Evolutionary conservation across 2,329 filamentous ascomycete genomes (phyloP).

Genomic region (Aspergillus piperis): DNA sequence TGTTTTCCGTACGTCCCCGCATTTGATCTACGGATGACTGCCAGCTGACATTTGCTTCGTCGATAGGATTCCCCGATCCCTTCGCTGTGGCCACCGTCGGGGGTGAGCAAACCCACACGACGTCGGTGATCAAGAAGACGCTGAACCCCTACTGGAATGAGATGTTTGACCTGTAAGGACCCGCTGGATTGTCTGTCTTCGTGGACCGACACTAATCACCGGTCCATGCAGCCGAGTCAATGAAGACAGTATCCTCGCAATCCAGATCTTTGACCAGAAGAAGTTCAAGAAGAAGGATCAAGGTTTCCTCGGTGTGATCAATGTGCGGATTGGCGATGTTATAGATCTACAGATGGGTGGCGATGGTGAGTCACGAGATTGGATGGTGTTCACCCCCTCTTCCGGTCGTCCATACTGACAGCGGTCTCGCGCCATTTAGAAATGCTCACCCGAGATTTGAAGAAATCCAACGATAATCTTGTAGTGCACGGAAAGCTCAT

Average conservation of each 20-base stretch:
- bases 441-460: slow-evolving; percentile 96
- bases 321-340: slow-evolving; percentile 90
- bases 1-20: slow-evolving; percentile 80
- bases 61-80: slow-evolving; percentile 87
- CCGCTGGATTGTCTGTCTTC: neutral
- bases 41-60: slow-evolving; percentile 16
- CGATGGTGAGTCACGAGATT: slow-evolving; percentile 67
- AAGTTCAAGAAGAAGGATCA: slow-evolving; percentile 99
- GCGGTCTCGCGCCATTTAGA: slow-evolving; percentile 53
- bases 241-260: slow-evolving; percentile 93
- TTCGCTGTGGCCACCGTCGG: slow-evolving; percentile 97
- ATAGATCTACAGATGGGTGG: slow-evolving; percentile 87
- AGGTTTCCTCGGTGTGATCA: slow-evolving; percentile 96
- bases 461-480: slow-evolving; percentile 97
- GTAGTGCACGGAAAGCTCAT: slow-evolving; percentile 98
- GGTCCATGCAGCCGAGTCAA: slow-evolving; percentile 69
- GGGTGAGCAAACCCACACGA: slow-evolving; percentile 98
- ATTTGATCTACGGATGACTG: slow-evolving; percentile 2
- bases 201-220: slow-evolving; percentile 16
- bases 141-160: slow-evolving; percentile 99
- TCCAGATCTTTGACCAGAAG: slow-evolving; percentile 99
- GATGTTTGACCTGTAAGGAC: slow-evolving; percentile 88
- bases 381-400: neutral
- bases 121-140: slow-evolving; percentile 92
- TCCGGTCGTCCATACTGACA: slow-evolving; percentile 15